Evolutionary conservation across 2,329 filamentous ascomycete genomes (phyloP).

Genomic region (Leptosphaerulina australis): DNA sequence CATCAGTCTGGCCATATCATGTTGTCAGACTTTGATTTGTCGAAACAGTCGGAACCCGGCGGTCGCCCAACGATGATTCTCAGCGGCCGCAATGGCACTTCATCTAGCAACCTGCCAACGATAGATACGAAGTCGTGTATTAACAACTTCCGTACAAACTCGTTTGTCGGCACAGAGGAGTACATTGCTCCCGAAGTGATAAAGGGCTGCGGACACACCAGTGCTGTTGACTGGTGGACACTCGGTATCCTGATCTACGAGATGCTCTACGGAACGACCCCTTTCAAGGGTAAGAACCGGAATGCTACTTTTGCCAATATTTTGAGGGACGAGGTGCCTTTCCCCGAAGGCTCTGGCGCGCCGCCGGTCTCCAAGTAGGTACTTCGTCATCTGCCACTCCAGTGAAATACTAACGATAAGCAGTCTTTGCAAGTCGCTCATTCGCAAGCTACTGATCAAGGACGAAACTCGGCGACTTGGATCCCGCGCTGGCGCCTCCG

Average conservation of each 20-base stretch:
- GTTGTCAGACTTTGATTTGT: slow-evolving; percentile 98
- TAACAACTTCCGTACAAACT: slow-evolving; percentile 96
- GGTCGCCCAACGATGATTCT: slow-evolving; percentile 98
- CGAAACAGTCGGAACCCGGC: slow-evolving; percentile 94
- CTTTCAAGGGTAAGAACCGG: slow-evolving; percentile 98
- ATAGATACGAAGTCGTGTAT: slow-evolving; percentile 99
- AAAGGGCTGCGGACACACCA: slow-evolving; percentile 97
- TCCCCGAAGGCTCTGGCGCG: slow-evolving; percentile 83
- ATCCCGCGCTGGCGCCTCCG: slow-evolving; percentile 91
- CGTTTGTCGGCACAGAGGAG: slow-evolving; percentile 97
- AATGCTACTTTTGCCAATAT: slow-evolving; percentile 99
- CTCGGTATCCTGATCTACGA: slow-evolving; percentile 96
- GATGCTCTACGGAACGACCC: slow-evolving; percentile 97
- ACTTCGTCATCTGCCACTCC: slow-evolving; percentile 24
- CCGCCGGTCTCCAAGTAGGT: slow-evolving; percentile 91
- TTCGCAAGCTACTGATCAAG: slow-evolving; percentile 96
- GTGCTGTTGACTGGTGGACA: slow-evolving; percentile 99
- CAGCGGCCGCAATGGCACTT: slow-evolving; percentile 75
- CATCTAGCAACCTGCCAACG: slow-evolving; percentile 85
- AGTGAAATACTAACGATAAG: slow-evolving; percentile 38
- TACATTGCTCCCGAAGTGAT: slow-evolving; percentile 99
- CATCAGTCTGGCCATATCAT: slow-evolving; percentile 99
- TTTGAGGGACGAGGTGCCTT: slow-evolving; percentile 90
- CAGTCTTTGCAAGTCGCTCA: slow-evolving; percentile 94
- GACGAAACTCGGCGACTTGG: slow-evolving; percentile 93